Evolutionary conservation across 2,329 filamentous ascomycete genomes (phyloP), one percentile per base, ranked within the genome.

Genomic region (Aspergillus uvarum): DNA sequence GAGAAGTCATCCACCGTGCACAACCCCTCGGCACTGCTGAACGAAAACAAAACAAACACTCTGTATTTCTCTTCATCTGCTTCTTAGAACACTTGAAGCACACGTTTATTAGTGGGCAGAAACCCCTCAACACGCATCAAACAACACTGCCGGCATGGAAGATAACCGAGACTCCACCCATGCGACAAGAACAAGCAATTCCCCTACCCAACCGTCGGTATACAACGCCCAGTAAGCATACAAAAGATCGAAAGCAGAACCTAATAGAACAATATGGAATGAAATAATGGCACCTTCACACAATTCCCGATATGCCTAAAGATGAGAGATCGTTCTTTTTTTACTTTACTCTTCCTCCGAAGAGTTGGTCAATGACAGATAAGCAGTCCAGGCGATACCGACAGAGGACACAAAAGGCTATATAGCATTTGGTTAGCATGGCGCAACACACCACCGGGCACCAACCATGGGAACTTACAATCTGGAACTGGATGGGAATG

Each of bases 371-470:
- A 99, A 84, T 2, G 93, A 97, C 11, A 99, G 86, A 76, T 97
- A 99, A 21, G 93, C 94, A 11, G 95, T 98, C 95, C 94, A 98
- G 35, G 92, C 92, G 70, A 98, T 98, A 83, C 94, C 94, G 58
- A 99, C 80, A 8, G 91, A 96, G 16, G 94, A 97, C 8, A 97
- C 94, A 73, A 99, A 98, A 0, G 94, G 94, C 93, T 96, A 70
- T 48, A 35, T 5, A 16, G 47, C 21, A 47, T 35, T 12, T 5
- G 10, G 14, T 62, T 47, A 55, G 51, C 50, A 32, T n/a, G 12
- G 32, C 3, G 24, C 29, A 57, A 14, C 11, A 19, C 4, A n/a
- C 6, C 26, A 8, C 14, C 24, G 12, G 11, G 14, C n/a, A 48
- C 8, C 50, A 16, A 21, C 24, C 12, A 19, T 14, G 16, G 49